Conservation (phyloP, 345 rosid species). For the Eucalyptus decipiens region DNA sequence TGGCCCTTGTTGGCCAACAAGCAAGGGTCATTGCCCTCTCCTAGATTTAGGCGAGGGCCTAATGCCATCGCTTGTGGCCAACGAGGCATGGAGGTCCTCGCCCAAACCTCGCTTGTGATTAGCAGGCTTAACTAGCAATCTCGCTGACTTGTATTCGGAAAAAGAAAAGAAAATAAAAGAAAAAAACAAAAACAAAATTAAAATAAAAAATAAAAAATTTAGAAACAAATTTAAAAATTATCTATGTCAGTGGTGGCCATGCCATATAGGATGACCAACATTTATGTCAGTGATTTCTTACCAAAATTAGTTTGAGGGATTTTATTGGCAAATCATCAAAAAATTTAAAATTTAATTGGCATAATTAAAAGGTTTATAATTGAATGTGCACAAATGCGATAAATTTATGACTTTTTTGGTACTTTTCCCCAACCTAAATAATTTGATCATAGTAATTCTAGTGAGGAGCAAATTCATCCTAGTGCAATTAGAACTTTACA, state of each 20-base stretch:
- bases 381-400: background rate
- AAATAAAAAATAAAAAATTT: too few relatives aligned
- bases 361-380: background rate
- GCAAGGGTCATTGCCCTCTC: too few relatives aligned
- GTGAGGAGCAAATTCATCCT: background rate
- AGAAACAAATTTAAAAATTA: too few relatives aligned
- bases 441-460: background rate
- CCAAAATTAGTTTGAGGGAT: too few relatives aligned
- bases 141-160: fast-evolving
- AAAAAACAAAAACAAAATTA: too few relatives aligned
- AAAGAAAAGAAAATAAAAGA: fast-evolving
- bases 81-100: fast-evolving
- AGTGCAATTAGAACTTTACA: background rate
- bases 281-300: too few relatives aligned
- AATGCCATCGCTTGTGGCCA: too few relatives aligned
- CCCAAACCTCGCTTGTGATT: background rate
- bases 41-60: fast-evolving
- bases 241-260: fast-evolving
- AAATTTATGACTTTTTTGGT: background rate
- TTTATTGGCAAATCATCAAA: too few relatives aligned
- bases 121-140: fast-evolving
- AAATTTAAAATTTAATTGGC: fast-evolving
- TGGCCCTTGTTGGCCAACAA: too few relatives aligned
- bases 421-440: background rate
- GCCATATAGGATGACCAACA: background rate